Evolutionary conservation across 257 asterid species (phyloP).

Genomic region (Lithospermum erythrorhizon): DNA sequence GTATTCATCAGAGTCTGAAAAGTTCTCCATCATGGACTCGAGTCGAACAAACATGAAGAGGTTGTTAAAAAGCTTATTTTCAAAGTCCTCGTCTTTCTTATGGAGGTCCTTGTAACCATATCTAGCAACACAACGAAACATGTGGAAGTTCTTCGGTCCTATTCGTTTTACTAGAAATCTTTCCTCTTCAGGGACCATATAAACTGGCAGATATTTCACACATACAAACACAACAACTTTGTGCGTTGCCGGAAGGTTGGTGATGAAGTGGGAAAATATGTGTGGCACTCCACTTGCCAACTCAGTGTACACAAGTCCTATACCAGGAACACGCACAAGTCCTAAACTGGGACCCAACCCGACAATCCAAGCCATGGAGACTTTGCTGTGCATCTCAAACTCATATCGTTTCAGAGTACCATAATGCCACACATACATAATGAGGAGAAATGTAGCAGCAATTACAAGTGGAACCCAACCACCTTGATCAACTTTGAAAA

Average conservation of each 20-base stretch:
- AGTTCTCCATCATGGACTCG: conserved; percentile 94
- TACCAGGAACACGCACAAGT: conserved; percentile 93
- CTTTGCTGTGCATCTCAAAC: conserved; percentile 94
- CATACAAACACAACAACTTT: conserved; percentile 80
- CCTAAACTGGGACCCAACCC: conserved; percentile 97
- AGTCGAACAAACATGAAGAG: conserved; percentile 77
- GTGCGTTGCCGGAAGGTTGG: conserved; percentile 83
- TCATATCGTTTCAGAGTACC: conserved; percentile 79
- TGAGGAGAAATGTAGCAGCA: conserved; percentile 67
- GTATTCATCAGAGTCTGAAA: conserved; percentile 81
- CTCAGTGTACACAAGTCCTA: conserved; percentile 94
- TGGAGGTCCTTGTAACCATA: conserved; percentile 93
- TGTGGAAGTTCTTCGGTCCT: conserved; percentile 85
- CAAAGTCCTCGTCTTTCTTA: conserved; percentile 77
- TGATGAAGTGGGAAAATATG: conserved; percentile 91
- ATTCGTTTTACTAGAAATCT: conserved; percentile 81
- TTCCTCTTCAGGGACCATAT: conserved; percentile 87
- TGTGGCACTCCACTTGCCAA: conserved; percentile 97
- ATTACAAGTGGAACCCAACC: conserved; percentile 99
- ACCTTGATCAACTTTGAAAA: conserved; percentile 81
- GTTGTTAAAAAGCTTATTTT: conserved; percentile 66
- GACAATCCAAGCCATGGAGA: conserved; percentile 89
- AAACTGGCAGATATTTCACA: conserved; percentile 89
- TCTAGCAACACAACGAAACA: conserved; percentile 93
- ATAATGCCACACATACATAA: conserved; percentile 93